Base-by-base conservation (phyloP, 768 basidiomycete genomes). In the Agrocybe praecox region DNA sequence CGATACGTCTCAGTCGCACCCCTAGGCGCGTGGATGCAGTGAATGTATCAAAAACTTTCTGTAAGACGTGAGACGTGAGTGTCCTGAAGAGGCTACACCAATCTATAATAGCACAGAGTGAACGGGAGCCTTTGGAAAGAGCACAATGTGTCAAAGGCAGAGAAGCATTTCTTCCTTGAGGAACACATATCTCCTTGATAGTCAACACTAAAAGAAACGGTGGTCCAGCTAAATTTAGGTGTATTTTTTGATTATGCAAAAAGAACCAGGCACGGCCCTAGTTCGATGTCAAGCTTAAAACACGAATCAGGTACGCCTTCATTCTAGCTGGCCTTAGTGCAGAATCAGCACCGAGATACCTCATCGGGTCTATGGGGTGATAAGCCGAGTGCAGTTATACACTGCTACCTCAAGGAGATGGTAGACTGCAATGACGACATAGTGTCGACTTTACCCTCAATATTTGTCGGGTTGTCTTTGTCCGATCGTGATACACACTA, bases 1-100 rank as follows among this genome's bases (percentile, higher is more conserved):
- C 24, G 48, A 51, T 56, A 56, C 55, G 55, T 56, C 55, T 46
- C 40, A 44, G 48, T 56, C 55, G 55, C 55, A 56, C 55, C 14
- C 23, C 42, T 29, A 29, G 33, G 32, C 55, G 33, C 55, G 49
- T 56, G 55, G 55, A 45, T 10, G n/a, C 26, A 45, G 19, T 34
- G 8, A 11, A 18, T 33, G 19, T 45, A 49, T 56, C 55, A 14
- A 50, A 11, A 24, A 44, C 18, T 26, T 29, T 40, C 23, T 6
- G 17, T 50, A 24, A 43, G 47, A 44, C 55, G 55, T 56, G 55
- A 56, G 55, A 56, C 45, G 3, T 14, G 5, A 12, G 12, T 40
- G 12, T 15, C 36, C 14, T 40, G 36, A 40, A 40, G 12, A 14
- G 36, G 12, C 12, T 40, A 15, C 5, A 9, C 26, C 9, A 4